Conservation (phyloP, 2,329 filamentous ascomycete genomes). For the Xylariales sp. region DNA sequence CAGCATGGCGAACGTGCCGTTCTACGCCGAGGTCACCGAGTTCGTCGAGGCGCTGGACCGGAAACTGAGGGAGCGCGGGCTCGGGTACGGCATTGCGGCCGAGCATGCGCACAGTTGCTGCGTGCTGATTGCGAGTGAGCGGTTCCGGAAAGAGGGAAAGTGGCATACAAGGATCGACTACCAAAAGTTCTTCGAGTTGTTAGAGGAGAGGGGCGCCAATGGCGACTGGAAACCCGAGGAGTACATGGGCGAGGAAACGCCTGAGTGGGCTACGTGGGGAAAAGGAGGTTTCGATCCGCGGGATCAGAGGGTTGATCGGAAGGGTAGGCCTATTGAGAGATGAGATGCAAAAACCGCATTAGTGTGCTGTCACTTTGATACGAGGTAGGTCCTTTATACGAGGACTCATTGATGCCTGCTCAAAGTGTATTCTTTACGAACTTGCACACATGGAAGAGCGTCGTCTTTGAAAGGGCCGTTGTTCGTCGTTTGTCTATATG, state of each 20-base stretch:
- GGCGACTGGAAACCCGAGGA: slow-evolving; percentile 80
- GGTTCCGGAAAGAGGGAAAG: slow-evolving; percentile 70
- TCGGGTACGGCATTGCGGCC: slow-evolving; percentile 85
- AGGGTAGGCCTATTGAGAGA: slow-evolving; percentile 65
- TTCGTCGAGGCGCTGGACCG: slow-evolving; percentile 74
- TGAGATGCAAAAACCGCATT: too few species aligned
- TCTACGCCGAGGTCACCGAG: slow-evolving; percentile 82
- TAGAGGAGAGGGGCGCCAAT: slow-evolving; percentile 63
- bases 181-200: slow-evolving; percentile 75
- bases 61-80: slow-evolving; percentile 63
- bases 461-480: slow-evolving; percentile 1
- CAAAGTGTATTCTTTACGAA: too few species aligned
- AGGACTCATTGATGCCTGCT: too few species aligned
- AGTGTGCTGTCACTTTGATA: too few species aligned
- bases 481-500: slow-evolving; percentile 12
- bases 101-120: slow-evolving; percentile 96
- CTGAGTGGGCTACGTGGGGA: slow-evolving; percentile 93
- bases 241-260: slow-evolving; percentile 79
- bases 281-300: slow-evolving; percentile 91
- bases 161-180: slow-evolving; percentile 96
- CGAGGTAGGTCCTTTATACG: too few species aligned
- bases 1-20: slow-evolving; percentile 96
- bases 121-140: slow-evolving; percentile 74
- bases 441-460: too few species aligned
- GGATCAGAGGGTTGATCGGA: slow-evolving; percentile 81